Base-by-base conservation (phyloP, 108 stramenopile species). In the Skeletonema grethae region DNA sequence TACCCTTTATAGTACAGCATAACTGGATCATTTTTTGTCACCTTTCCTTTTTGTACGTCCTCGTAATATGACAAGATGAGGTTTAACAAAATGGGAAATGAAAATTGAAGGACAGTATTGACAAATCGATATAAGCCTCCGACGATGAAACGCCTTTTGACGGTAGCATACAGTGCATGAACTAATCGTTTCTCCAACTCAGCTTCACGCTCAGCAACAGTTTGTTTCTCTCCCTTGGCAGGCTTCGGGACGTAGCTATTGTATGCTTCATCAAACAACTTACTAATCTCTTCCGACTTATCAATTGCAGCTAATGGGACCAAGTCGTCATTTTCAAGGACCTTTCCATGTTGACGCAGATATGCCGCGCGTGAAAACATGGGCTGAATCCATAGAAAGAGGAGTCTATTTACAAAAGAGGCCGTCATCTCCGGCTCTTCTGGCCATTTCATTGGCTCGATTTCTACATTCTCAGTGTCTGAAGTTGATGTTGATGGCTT, bases 21-120 rank as follows among this genome's bases (percentile, higher is more conserved):
- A 58, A 77, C 76, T 2, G 90, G 79, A 28, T 75, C 86, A 50
- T 78, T 55, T 55, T 60, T 43, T 4, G 61, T 69, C 36, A 89
- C 85, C 4, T 59, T 61, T 34, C 90, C 90, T 24, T 15, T 55
- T 61, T 91, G 87, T 13, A 67, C 78, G 31, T 88, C 86, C 65
- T 91, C 83, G 30, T 85, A 85, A 45, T 82, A 91, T 38, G 63
- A 43, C 30, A 91, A 63, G 30, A 91, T 87, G 3, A 75, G 79
- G 76, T 85, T 87, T 60, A 91, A 45, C 25, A 91, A 41, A 34
- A 91, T 57, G 9, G 90, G 90, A 72, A 85, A 91, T 15, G 84
- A 66, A 67, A 91, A 91, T 67, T 91, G 90, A 24, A 91, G 72
- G 5, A 38, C 43, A 13, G 83, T 86, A 55, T 91, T 91, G 60